These are phyloP conservation scores for Colletotrichum sublineola DNA, from an alignment of 2,329 filamentous ascomycete genomes.

Conservation along the genomic window DNA sequence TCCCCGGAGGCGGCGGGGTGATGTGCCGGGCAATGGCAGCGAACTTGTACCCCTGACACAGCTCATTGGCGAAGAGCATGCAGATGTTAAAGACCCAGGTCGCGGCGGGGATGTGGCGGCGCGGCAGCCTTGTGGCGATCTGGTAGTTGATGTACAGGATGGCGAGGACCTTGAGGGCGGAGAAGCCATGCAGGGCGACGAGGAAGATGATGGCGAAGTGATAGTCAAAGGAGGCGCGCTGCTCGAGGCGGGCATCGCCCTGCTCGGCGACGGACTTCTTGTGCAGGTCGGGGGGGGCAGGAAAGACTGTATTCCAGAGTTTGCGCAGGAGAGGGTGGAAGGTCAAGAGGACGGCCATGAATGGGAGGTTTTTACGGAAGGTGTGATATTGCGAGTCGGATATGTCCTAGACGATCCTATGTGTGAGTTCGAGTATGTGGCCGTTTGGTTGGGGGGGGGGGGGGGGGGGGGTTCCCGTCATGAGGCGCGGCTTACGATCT, in stretches of 20 bases:
- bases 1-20: slow-evolving; percentile 50
- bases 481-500: slow-evolving; percentile 73
- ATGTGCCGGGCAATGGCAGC: slow-evolving; percentile 70
- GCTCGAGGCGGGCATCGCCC: slow-evolving; percentile 71
- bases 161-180: slow-evolving; percentile 81
- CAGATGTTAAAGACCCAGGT: slow-evolving; percentile 94
- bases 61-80: slow-evolving; percentile 90
- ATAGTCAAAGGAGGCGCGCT: slow-evolving; percentile 86
- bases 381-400: slow-evolving; percentile 89
- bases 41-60: slow-evolving; percentile 82
- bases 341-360: slow-evolving; percentile 79
- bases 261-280: slow-evolving; percentile 53
- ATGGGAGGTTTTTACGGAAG: slow-evolving; percentile 89
- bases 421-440: slow-evolving; percentile 1
- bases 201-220: slow-evolving; percentile 86
- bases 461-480: slow-evolving; percentile 23
- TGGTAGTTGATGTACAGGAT: slow-evolving; percentile 88
- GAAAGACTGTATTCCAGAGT: slow-evolving; percentile 72
- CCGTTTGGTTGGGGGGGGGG: not conserved
- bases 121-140: slow-evolving; percentile 80
- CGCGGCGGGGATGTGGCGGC: slow-evolving; percentile 75
- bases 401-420: slow-evolving; percentile 74
- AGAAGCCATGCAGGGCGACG: slow-evolving; percentile 84
- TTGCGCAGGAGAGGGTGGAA: slow-evolving; percentile 85
- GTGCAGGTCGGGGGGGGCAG: slow-evolving; percentile 49